These are phyloP conservation scores for Mucor saturninus DNA, from an alignment of 371 early-diverging fungal genomes.

Conservation along the genomic window DNA sequence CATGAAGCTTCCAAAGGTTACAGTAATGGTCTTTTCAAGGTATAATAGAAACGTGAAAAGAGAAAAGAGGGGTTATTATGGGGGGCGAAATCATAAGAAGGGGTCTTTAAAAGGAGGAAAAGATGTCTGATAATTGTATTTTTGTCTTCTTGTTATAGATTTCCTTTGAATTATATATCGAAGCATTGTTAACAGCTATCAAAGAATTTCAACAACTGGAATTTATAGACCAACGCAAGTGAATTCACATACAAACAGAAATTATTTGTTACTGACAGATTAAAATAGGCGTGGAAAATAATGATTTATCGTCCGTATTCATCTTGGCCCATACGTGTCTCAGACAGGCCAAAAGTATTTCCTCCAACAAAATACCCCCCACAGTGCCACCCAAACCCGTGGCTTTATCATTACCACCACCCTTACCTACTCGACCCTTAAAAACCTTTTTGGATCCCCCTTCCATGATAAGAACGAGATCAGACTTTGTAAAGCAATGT, in stretches of 20 bases:
- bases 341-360: constrained; percentile 32
- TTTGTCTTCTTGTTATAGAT: constrained; percentile 13
- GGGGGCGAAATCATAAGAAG: not conserved
- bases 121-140: not conserved
- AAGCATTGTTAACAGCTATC: constrained; percentile 34
- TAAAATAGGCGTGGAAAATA: constrained; percentile 8
- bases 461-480: constrained; percentile 10
- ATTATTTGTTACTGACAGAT: not conserved
- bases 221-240: constrained; percentile 48
- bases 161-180: constrained; percentile 45
- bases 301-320: constrained; percentile 31
- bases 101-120: too few species aligned
- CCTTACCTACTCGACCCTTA: constrained; percentile 36
- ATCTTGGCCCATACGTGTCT: constrained; percentile 41
- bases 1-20: constrained; percentile 21
- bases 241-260: not conserved
- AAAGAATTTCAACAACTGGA: constrained; percentile 43
- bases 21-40: constrained; percentile 25
- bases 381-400: constrained; percentile 41
- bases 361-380: constrained; percentile 24
- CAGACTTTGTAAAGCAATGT: constrained; percentile 8
- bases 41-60: constrained; percentile 3
- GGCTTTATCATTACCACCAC: constrained; percentile 32
- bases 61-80: not conserved
- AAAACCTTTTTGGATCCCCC: not conserved